Evolutionary conservation across 2,329 filamentous ascomycete species (phyloP), one percentile per base, ranked within the genome.

Genomic region (Penicillium sp.): DNA sequence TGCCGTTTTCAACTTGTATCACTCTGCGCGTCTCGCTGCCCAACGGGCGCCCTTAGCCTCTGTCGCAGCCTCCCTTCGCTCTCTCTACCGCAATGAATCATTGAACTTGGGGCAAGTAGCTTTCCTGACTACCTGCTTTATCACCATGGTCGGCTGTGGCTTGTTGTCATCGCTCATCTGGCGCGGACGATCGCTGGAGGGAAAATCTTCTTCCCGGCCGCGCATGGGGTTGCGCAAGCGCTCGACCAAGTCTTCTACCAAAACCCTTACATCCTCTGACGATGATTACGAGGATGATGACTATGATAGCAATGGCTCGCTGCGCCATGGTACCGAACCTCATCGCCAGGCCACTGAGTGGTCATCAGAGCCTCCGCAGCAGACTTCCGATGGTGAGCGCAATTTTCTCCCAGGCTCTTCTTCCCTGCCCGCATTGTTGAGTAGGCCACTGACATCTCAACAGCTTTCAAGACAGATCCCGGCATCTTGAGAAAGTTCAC

Each of bases 401-500:
- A 19, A 51, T 46, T 47, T 13, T 16, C 10, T 13, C 47, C 16
- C 6, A 14, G n/a, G 35, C 19, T 31, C 35, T 54, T 31, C n/a
- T 52, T 9, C 27, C 47, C n/a, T 6, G 18, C 52, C 22, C 3
- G 24, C 36, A 13, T 9, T 13, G 11, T 22, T 13, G 31, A 47
- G 7, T 3, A 16, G 4, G 2, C 27, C 11, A 40, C 60, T 70
- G 52, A 70, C 55, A 19, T 24, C 49, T 19, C 36, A 44, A 43
- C 54, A 76, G 74, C 74, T 51, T 62, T 69, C 59, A 62, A 74
- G 59, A 88, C 86, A 24, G 92, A 97, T 69, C 92, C 93, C 33
- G 83, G 87, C n/a, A 82, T 97, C 13, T 82, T 98, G 60, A 89
- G 83, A 73, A 89, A 92, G 67, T 84, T 94, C 74, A 92, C 91